phyloP scores from a whole-genome alignment of 2,329 filamentous ascomycete species.

The Apiospora hydei region DNA sequence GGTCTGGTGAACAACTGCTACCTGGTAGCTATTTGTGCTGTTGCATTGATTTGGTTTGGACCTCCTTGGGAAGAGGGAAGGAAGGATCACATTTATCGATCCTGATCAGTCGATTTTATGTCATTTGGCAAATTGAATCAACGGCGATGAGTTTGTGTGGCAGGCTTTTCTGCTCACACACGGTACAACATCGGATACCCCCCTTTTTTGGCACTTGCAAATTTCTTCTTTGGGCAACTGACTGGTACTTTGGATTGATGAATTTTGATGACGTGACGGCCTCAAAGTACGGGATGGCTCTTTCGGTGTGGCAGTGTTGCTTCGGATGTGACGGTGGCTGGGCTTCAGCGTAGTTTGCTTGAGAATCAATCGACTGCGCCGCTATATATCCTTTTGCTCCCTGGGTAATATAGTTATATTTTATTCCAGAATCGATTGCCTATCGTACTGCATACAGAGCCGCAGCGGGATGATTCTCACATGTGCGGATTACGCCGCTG shows the following conservation, averaged over 20 bases:
- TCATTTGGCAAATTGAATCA: slow-evolving; percentile 19
- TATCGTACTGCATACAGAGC: neutral
- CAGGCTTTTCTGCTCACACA: neutral
- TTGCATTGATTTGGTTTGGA: neutral
- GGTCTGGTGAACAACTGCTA: neutral
- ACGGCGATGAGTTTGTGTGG: neutral
- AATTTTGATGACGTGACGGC: neutral
- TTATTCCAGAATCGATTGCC: neutral
- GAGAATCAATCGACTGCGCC: neutral
- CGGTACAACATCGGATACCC: neutral
- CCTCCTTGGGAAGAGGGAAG: neutral
- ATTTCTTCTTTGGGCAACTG: neutral
- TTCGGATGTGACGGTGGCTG: neutral
- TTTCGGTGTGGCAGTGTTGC: neutral
- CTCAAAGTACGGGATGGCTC: neutral
- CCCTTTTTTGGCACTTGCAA: neutral
- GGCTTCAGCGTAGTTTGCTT: neutral
- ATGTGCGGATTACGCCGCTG: neutral
- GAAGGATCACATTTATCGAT: neutral
- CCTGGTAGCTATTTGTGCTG: neutral
- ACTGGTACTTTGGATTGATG: neutral
- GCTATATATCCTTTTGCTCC: too few species aligned
- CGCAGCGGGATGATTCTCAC: too few species aligned
- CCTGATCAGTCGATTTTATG: neutral
- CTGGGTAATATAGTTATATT: neutral